Conservation (phyloP, 306 rosid species). For the Pueraria montana region DNA sequence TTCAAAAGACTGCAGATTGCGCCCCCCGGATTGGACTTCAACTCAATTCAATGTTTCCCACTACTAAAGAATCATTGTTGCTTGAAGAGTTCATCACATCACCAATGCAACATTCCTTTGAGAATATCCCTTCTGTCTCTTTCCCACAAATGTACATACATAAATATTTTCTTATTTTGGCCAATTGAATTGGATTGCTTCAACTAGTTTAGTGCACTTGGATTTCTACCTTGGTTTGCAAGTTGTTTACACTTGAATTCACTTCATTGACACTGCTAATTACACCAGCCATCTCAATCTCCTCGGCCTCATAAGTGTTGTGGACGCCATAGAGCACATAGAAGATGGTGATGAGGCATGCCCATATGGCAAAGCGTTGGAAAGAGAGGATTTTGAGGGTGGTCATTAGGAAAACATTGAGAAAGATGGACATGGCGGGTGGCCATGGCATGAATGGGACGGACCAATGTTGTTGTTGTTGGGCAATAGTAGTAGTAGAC, state of each 20-base stretch:
- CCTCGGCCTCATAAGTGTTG: conserved; percentile 84
- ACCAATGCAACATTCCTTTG: background rate
- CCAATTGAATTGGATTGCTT: background rate
- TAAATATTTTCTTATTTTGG: background rate
- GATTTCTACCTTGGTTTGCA: conserved; percentile 71
- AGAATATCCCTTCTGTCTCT: conserved; percentile 25
- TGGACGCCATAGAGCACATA: conserved; percentile 94
- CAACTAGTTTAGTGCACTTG: conserved; percentile 63
- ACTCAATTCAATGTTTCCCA: conserved; percentile 25
- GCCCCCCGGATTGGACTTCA: conserved; percentile 18
- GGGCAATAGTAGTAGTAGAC: conserved; percentile 39
- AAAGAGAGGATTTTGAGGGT: conserved; percentile 67
- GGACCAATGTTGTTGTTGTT: conserved; percentile 57
- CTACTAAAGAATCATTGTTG: conserved; percentile 26
- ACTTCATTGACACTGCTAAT: conserved; percentile 54
- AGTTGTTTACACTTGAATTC: conserved; percentile 53
- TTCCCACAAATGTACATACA: conserved; percentile 6
- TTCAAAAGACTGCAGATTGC: background rate
- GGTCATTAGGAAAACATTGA: conserved; percentile 83
- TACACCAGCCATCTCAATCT: conserved; percentile 53
- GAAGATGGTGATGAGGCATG: conserved; percentile 72
- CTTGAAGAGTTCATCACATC: conserved; percentile 1
- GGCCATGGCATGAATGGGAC: conserved; percentile 99
- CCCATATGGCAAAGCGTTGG: conserved; percentile 79
- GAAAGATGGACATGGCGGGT: conserved; percentile 77